A percentile compares a stretch with the other conserved stretches of the same genome.
These are phyloP conservation scores for Halophytophthora batemanensis DNA, from an alignment of 352 stramenopile genomes.

Conservation along the genomic window DNA sequence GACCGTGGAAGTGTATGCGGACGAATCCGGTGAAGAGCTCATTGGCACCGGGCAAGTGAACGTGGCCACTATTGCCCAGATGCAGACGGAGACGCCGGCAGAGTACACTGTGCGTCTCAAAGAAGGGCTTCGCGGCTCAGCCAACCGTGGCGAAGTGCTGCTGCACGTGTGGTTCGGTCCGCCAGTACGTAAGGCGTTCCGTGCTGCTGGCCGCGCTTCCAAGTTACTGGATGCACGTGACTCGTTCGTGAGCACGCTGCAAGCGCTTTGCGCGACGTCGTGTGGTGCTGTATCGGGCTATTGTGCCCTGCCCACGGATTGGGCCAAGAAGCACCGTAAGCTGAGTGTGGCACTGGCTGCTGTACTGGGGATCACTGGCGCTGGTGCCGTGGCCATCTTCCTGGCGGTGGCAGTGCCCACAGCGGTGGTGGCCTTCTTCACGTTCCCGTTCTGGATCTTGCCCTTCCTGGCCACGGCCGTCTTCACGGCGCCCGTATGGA, in stretches of 20 bases:
- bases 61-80: slow-evolving; percentile 36
- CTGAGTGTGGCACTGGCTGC: slow-evolving; percentile 57
- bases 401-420: slow-evolving; percentile 69
- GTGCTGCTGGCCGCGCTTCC: slow-evolving; percentile 58
- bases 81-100: slow-evolving; percentile 26
- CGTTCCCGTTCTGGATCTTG: slow-evolving; percentile 84
- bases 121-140: slow-evolving; percentile 31
- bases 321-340: slow-evolving; percentile 75
- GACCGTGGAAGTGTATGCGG: slow-evolving; percentile 68
- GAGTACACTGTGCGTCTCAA: slow-evolving; percentile 53
- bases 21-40: slow-evolving; percentile 69
- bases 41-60: slow-evolving; percentile 71
- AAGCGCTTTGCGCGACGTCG: slow-evolving; percentile 30
- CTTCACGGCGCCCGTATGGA: slow-evolving; percentile 79
- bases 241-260: slow-evolving; percentile 52
- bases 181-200: slow-evolving; percentile 74
- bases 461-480: slow-evolving; percentile 71
- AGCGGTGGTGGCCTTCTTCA: slow-evolving; percentile 65
- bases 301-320: slow-evolving; percentile 53
- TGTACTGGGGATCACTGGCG: slow-evolving; percentile 47
- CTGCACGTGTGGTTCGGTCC: slow-evolving; percentile 75
- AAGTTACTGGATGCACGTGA: slow-evolving; percentile 79
- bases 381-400: slow-evolving; percentile 54
- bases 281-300: slow-evolving; percentile 38
- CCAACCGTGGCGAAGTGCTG: slow-evolving; percentile 56